Conservation (phyloP, 2,329 filamentous ascomycete genomes). For the Anisogramma anomala region DNA sequence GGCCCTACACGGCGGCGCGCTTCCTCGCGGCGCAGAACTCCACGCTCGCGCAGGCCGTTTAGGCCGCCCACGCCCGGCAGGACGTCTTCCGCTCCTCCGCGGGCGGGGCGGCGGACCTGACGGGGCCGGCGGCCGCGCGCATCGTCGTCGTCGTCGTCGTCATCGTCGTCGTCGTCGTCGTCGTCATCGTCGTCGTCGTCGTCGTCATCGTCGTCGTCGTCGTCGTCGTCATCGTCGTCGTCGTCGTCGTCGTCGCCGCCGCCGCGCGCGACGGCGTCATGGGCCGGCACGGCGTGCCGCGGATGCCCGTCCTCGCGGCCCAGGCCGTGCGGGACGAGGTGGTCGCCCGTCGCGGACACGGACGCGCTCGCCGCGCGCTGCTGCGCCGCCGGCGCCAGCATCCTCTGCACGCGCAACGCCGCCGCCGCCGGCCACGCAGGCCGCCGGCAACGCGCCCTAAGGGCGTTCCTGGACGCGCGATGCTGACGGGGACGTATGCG, state of each 20-base stretch:
- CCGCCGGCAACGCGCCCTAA: conserved; percentile 17
- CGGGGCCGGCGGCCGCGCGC: conserved; percentile 16
- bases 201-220: conserved; percentile 19
- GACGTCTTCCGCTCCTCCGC: conserved; percentile 32
- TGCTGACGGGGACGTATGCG: conserved; percentile 14
- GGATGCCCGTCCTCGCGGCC: conserved; percentile 35
- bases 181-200: conserved; percentile 23
- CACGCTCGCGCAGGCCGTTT: conserved; percentile 20
- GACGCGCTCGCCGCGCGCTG: conserved; percentile 28
- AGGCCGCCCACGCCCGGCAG: conserved; percentile 22
- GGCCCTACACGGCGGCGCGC: conserved; percentile 23
- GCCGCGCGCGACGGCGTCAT: conserved; percentile 23
- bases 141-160: conserved; percentile 23
- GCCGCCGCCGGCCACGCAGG: no score
- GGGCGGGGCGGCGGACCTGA: conserved; percentile 21
- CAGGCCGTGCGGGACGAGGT: conserved; percentile 34
- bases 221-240: conserved; percentile 23
- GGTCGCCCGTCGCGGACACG: conserved; percentile 28
- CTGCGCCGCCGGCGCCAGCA: conserved; percentile 30
- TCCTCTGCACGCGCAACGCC: conserved; percentile 32
- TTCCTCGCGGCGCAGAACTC: conserved; percentile 22
- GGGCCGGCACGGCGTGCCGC: conserved; percentile 29
- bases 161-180: conserved; percentile 20
- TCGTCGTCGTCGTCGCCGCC: conserved; percentile 19
- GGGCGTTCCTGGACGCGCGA: conserved; percentile 16